These are phyloP conservation scores for Marasmius tenuissimus DNA, from an alignment of 1,284 basidiomycete species.

Conservation along the genomic window DNA sequence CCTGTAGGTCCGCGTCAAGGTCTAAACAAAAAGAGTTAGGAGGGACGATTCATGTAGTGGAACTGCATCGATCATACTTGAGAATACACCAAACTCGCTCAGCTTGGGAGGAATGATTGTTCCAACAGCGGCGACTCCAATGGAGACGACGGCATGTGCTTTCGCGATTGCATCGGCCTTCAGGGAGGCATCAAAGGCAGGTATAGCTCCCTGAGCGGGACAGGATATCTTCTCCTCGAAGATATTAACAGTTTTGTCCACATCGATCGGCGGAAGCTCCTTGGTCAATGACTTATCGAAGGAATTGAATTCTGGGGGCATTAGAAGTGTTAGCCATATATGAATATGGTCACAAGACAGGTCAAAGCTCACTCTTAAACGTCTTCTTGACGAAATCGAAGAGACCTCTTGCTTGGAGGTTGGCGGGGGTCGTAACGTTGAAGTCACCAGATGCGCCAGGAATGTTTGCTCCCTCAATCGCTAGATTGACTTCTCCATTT, in stretches of 20 bases:
- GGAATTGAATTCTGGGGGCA: conserved; percentile 5
- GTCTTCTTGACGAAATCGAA: conserved; percentile 14
- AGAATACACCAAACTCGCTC: conserved; percentile 10
- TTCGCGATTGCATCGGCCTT: conserved; percentile 16
- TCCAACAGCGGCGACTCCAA: conserved; percentile 13
- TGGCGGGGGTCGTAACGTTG: conserved; percentile 14
- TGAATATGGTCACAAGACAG: not conserved
- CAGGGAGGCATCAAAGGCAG: conserved; percentile 17
- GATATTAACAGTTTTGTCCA: conserved; percentile 20
- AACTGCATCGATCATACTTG: conserved; percentile 5
- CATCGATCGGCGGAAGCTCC: conserved; percentile 11
- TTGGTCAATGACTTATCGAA: conserved; percentile 10
- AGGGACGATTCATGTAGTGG: not conserved
- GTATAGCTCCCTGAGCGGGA: conserved; percentile 15
- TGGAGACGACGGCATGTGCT: conserved; percentile 6
- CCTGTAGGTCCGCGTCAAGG: conserved; percentile 11
- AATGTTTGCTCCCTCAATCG: conserved; percentile 25
- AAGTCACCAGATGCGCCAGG: conserved; percentile 21
- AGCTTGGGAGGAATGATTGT: conserved; percentile 15
- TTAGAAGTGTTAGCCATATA: not conserved
- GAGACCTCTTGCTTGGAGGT: conserved; percentile 10
- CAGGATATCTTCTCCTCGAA: conserved; percentile 20
- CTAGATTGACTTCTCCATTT: conserved; percentile 27
- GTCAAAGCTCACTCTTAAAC: conserved; percentile 16
- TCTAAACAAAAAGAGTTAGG: not conserved